Evolutionary conservation across 768 basidiomycete species (phyloP), one percentile per base, ranked within the genome.

Genomic region (Solioccasus polychromus): DNA sequence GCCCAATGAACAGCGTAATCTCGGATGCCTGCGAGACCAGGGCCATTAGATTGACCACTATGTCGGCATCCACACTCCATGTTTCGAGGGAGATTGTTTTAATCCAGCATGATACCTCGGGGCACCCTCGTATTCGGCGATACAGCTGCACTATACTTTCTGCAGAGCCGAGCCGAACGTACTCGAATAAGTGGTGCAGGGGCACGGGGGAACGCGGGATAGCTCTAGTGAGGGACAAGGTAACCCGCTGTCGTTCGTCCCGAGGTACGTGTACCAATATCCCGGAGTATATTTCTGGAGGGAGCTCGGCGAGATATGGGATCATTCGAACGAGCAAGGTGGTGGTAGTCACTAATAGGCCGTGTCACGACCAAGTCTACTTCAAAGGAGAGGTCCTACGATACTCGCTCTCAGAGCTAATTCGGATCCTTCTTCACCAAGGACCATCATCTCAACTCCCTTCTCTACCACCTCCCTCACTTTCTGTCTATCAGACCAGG

Each of bases 61-160:
- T 75, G 47, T 89, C 82, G 3, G 88, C 83, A 57, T 92, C 88
- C 23, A 80, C 81, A 7, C 59, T 71, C 87, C 88, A 93, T 12
- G 74, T 68, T 60, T 82, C 73, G 26, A 86, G 58, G 12, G 68
- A 69, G 40, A 88, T 66, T 7, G 69, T 68, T 36, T 71, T 70
- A 9, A 87, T 67, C 70, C 74, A 75, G 4, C 50, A 43, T 7
- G 68, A 57, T 35, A 69, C 61, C 1, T 66, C 50, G 1, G 53
- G 53, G 23, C 57, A 51, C 28, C 63, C 64, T 25, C 77, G 71
- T 12, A 92, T 68, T 45, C 80, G 77, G 11, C 63, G 61, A 57
- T 85, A 75, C n/a, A 90, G 65, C 11, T 70, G 71, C 22, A 75
- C 58, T n/a, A 80, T 72, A 47, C 85, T 82, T 8, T 74, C 65